Evolutionary conservation across 805 yeast genomes (phyloP), one percentile per base, ranked within the genome.

Genomic region (Groenewaldozyma tartarivorans): DNA sequence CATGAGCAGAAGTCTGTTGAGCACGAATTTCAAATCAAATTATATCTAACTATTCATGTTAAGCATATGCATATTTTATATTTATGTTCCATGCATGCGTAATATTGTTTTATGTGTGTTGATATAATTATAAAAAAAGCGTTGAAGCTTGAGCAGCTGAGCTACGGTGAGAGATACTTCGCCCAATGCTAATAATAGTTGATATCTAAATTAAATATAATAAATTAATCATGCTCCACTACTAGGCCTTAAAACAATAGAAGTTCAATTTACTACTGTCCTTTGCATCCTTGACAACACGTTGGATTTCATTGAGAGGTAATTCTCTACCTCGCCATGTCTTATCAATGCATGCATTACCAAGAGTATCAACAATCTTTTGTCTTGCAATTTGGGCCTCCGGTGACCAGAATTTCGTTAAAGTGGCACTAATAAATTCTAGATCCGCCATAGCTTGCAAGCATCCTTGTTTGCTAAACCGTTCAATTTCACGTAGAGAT

Each of bases 371-470:
- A 39, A 54, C 56, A 5, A 59, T 54, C 16, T 48, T 45, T 33
- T 55, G 57, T 24, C 50, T 43, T n/a, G 48, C 45, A 33, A 49
- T 46, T 15, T 42, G 43, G 2, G 56, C 37, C 15, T 56, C 57
- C 18, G 45, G 35, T n/a, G 55, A 48, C 21, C 42, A 45, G 31
- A 52, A 52, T n/a, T 49, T 41, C 20, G 43, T 41, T 55, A 62
- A 47, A n/a, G 56, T 55, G 30, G 50, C 57, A 36, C 68, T 64
- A 52, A 75, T 64, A 48, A 75, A 74, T 50, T 73, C 75, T 20
- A 75, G 51, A 49, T 77, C 82, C 2, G 76, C 68, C 0, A 70
- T 62, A 2, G 68, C 63, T 53, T 76, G 81, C 40, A 71, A 56
- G 33, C 70, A 54, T 1, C 77, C 78, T 26, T 64, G 69, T 5